Evolutionary conservation across 192 early-diverging fungal species (phyloP).

Genomic region (Coemansia sp.): DNA sequence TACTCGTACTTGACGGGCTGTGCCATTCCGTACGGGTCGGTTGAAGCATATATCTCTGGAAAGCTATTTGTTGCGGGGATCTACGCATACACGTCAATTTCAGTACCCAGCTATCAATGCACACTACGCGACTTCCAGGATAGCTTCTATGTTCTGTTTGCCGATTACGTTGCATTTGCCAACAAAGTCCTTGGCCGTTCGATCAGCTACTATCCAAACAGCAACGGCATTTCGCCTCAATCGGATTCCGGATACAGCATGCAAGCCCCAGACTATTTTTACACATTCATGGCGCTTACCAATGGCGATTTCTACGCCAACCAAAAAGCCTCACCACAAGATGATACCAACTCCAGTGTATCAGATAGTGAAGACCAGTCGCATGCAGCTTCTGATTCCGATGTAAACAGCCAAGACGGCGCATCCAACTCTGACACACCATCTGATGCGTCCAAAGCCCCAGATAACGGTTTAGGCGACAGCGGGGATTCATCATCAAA

Average conservation of each 20-base stretch:
- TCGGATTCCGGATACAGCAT: conserved; percentile 4
- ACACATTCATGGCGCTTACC: neutral
- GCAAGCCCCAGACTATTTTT: neutral
- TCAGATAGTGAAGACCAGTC: neutral
- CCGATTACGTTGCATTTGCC: conserved; percentile 8
- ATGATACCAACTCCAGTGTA: neutral
- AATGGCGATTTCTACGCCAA: conserved; percentile 1
- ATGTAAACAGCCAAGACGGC: neutral
- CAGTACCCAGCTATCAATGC: neutral
- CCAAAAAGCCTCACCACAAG: neutral
- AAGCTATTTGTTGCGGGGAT: neutral
- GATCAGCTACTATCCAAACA: conserved; percentile 4
- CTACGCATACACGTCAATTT: neutral
- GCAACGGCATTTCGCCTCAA: neutral
- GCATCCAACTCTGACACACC: neutral
- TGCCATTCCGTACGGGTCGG: conserved; percentile 1
- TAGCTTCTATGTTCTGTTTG: neutral
- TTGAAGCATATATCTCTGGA: neutral
- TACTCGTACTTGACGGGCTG: too few species aligned
- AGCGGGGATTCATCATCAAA: neutral
- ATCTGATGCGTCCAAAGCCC: neutral
- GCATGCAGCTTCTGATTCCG: neutral
- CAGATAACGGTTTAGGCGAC: too few species aligned
- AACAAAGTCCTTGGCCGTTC: neutral
- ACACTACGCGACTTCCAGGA: neutral